Conservation (phyloP, 352 stramenopile species). For the Globisporangium radiosum region DNA sequence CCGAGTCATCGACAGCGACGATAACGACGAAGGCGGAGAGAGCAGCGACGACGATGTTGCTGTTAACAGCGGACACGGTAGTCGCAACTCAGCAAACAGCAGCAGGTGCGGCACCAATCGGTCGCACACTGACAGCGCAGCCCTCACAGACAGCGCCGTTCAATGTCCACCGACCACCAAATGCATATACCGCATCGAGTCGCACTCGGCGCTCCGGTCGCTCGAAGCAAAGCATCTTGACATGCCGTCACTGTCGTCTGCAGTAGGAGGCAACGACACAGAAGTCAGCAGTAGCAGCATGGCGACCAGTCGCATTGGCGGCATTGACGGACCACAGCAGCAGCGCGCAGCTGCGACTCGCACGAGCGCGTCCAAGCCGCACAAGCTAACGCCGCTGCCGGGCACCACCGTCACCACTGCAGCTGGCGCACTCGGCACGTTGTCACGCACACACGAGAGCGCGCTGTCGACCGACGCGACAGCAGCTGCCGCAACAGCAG, state of each 20-base stretch:
- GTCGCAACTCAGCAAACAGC: not conserved
- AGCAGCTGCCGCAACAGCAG: not conserved
- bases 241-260: slow-evolving; percentile 5
- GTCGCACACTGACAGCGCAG: slow-evolving; percentile 3
- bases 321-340: not conserved
- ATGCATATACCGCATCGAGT: slow-evolving; percentile 57
- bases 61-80: not conserved
- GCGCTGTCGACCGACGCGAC: not conserved
- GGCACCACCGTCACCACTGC: not conserved
- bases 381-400: slow-evolving; percentile 23
- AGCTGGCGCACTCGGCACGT: not conserved
- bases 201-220: slow-evolving; percentile 52
- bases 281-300: not conserved
- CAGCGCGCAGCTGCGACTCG: slow-evolving; percentile 2
- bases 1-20: slow-evolving; percentile 47
- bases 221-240: slow-evolving; percentile 37
- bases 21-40: slow-evolving; percentile 21
- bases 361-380: slow-evolving; percentile 13
- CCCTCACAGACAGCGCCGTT: not conserved
- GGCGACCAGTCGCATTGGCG: not conserved
- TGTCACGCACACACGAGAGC: not conserved
- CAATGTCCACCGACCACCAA: slow-evolving; percentile 1
- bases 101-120: slow-evolving; percentile 17
- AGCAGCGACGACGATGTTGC: not conserved
- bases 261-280: not conserved